These are phyloP conservation scores for Suillus brevipes DNA, from an alignment of 768 basidiomycete genomes.

Conservation along the genomic window DNA sequence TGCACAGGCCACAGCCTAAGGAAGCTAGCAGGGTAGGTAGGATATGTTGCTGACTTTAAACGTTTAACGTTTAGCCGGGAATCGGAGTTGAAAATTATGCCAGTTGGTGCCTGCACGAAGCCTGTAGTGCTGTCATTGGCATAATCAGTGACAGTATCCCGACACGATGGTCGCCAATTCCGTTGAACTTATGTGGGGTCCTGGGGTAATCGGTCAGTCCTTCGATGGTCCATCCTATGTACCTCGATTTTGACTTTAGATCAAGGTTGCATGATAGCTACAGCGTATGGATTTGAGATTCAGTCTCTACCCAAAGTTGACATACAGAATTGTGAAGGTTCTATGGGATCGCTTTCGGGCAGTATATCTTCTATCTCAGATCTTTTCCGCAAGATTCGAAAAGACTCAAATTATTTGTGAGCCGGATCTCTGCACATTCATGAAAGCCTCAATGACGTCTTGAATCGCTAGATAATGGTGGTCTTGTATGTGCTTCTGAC, in stretches of 20 bases:
- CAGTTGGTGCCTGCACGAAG: too few species aligned
- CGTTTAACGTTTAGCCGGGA: background rate
- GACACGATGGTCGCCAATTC: constrained; percentile 11
- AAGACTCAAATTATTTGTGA: constrained; percentile 17
- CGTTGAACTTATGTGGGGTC: constrained; percentile 10
- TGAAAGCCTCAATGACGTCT: background rate
- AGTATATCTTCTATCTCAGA: constrained; percentile 20
- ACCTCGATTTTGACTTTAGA: background rate
- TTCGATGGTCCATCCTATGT: background rate
- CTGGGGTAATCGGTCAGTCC: constrained; percentile 21
- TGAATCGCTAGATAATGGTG: background rate
- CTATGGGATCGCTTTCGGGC: constrained; percentile 20
- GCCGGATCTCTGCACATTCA: background rate
- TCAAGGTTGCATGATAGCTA: constrained; percentile 16
- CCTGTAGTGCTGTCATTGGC: background rate
- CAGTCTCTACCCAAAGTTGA: background rate
- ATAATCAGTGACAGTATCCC: background rate
- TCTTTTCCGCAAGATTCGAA: constrained; percentile 18
- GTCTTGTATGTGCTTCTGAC: background rate
- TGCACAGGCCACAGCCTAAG: background rate
- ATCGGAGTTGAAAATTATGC: background rate
- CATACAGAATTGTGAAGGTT: constrained; percentile 12
- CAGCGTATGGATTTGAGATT: constrained; percentile 13
- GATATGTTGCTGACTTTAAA: too few species aligned
- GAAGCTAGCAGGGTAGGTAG: too few species aligned